Percentiles rank a stretch among this genome's conserved stretches.
phyloP scores from a whole-genome alignment of 768 basidiomycete species.

The Podaxis sp. region DNA sequence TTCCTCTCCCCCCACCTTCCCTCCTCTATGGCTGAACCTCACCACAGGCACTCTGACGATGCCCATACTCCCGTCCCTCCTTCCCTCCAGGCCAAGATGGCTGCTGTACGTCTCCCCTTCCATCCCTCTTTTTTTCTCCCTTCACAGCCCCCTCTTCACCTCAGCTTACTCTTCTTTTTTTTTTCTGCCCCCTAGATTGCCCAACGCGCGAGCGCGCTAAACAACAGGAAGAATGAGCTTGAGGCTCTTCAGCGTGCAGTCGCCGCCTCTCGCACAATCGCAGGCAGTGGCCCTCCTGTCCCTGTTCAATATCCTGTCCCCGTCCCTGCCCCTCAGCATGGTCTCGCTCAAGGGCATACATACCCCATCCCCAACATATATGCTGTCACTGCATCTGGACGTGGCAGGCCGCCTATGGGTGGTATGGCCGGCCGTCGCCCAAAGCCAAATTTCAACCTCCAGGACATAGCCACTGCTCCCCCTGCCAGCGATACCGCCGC shows the following conservation, averaged over 20 bases:
- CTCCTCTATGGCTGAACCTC: conserved; percentile 6
- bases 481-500: not conserved
- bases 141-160: not conserved
- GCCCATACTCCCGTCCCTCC: conserved; percentile 76
- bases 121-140: not conserved
- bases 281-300: not conserved
- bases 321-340: conserved; percentile 37
- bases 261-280: not conserved
- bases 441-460: conserved; percentile 60
- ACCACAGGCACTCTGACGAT: conserved; percentile 18
- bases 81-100: conserved; percentile 90
- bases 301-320: not conserved
- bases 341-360: not conserved
- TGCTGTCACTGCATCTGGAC: conserved; percentile 22
- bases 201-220: conserved; percentile 13
- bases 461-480: conserved; percentile 41
- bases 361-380: conserved; percentile 15
- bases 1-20: not conserved
- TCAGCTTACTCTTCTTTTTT: not conserved
- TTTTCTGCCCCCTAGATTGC: conserved; percentile 13
- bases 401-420: conserved; percentile 18
- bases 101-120: conserved; percentile 58
- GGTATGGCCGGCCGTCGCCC: conserved; percentile 45
- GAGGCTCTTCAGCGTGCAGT: conserved; percentile 15
- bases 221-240: conserved; percentile 11